Evolutionary conservation across 306 rosid genomes (phyloP).

Genomic region (Lagenaria siceraria): DNA sequence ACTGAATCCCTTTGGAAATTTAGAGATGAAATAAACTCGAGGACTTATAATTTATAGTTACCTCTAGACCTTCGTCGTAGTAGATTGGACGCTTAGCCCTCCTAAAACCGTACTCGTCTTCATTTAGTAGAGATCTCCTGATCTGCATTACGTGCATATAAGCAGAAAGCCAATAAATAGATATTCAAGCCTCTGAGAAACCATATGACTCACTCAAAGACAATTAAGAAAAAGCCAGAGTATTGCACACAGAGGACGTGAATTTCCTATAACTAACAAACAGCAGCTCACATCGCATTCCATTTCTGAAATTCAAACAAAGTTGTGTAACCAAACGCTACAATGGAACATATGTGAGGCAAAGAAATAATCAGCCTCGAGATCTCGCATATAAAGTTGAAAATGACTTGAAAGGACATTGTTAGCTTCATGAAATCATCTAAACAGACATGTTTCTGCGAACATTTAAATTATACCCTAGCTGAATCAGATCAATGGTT

Average conservation of each 20-base stretch:
- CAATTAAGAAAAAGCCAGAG: not conserved
- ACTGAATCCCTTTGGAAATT: not conserved
- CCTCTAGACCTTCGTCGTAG: conserved; percentile 94
- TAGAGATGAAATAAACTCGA: not conserved
- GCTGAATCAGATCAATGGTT: not conserved
- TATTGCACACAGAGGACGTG: not conserved
- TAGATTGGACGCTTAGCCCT: conserved; percentile 75
- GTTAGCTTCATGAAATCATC: not conserved
- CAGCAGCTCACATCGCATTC: not conserved
- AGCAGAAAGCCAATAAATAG: not conserved
- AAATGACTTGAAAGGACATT: not conserved
- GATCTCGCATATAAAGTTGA: not conserved
- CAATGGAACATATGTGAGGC: not conserved
- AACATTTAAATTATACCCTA: not conserved
- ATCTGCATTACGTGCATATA: conserved; percentile 35
- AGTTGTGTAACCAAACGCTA: not conserved
- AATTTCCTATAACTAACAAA: not conserved
- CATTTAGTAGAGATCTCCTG: conserved; percentile 67
- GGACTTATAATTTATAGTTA: conserved; percentile 9
- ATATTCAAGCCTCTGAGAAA: not conserved
- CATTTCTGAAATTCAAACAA: not conserved
- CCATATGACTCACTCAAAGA: not conserved
- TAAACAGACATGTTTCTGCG: not conserved
- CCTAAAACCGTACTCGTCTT: conserved; percentile 78
- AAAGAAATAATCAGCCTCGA: not conserved